Conservation (phyloP, 805 yeast species). For the Pichia nanzhaoensis region DNA sequence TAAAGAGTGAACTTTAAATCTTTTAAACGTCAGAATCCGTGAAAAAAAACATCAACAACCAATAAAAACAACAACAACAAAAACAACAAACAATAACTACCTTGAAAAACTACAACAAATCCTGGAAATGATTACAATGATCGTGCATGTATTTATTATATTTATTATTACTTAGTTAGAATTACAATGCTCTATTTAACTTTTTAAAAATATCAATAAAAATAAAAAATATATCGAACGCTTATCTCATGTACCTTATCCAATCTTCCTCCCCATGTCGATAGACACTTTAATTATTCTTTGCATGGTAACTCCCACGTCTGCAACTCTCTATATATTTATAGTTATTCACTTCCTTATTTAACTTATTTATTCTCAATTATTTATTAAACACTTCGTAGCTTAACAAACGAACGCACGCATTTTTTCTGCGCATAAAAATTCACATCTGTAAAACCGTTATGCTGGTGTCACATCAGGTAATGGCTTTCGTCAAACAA, state of each 20-base stretch:
- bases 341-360: constrained; percentile 3
- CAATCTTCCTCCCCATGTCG: not conserved
- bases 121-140: constrained; percentile 5
- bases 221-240: too few species aligned
- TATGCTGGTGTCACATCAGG: too few species aligned
- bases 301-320: too few species aligned
- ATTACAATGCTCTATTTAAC: not conserved
- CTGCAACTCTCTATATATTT: not conserved
- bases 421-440: not conserved
- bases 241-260: not conserved
- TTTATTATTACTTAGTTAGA: constrained; percentile 3
- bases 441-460: too few species aligned
- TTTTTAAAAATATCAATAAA: not conserved
- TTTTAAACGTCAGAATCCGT: constrained; percentile 1
- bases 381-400: constrained; percentile 1
- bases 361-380: constrained; percentile 1
- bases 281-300: not conserved
- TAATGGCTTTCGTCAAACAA: too few species aligned
- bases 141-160: constrained; percentile 12
- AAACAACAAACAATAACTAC: not conserved
- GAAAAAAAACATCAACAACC: not conserved
- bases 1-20: constrained; percentile 76
- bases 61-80: constrained; percentile 3
- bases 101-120: not conserved
- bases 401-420: not conserved